Evolutionary conservation across 371 early-diverging fungal genomes (phyloP), one percentile per base, ranked within the genome.

Genomic region (Zopfochytrium polystomum): DNA sequence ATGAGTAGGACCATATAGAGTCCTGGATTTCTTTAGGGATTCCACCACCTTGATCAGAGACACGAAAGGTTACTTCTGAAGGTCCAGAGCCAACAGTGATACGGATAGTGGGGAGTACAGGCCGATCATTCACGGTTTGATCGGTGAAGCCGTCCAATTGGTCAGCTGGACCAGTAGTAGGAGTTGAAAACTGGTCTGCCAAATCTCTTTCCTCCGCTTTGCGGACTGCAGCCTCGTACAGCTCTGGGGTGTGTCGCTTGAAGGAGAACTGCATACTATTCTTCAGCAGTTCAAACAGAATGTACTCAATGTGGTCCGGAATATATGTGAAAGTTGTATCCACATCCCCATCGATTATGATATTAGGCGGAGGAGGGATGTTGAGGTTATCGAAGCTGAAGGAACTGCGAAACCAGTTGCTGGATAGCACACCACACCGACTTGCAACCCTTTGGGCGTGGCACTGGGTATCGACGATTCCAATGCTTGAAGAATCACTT

Each of bases 301-400:
- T 89, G 68, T 93, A 93, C 71, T 94, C 92, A 55, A 95, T 82
- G 65, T 97, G 95, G 58, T 93, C 95, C 2, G 93, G 92, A 31
- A 91, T 87, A 67, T 89, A 90, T 51, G 85, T 86, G 68, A 89
- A 87, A n/a, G 69, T 66, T 20, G 86, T 83, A 42, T 84, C 79
- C 1, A 74, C 65, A 62, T 79, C 77, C 3, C 89, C 88, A 59
- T 89, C 86, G 31, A 90, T 66, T 2, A 81, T 47, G 4, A 91
- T 79, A 44, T 79, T 69, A n/a, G 87, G 87, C 1, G 82, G 72
- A 29, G 42, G 11, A 25, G 67, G 62, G 49, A 67, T 54, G 2
- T 63, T 62, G 26, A 66, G 61, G 47, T 63, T 66, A 55, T 66
- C 18, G 63, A 58, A 43, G n/a, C 43, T 27, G 2, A 34, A 49